Base-by-base conservation (phyloP, 805 yeast species). In the Kuraishia ogatae region DNA sequence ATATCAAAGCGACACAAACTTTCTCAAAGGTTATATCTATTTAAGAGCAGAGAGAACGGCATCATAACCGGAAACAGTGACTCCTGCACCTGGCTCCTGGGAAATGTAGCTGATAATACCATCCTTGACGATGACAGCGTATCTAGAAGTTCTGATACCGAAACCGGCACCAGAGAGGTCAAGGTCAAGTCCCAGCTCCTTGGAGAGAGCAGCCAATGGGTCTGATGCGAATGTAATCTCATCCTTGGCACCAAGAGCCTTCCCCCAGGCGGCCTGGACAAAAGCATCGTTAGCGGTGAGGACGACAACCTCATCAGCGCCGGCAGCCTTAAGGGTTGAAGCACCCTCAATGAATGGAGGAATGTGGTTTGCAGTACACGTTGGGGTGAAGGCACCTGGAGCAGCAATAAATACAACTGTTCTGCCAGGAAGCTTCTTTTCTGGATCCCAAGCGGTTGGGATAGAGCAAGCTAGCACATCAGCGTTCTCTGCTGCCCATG, bases 251-350 rank as follows among this genome's bases (percentile, higher is more conserved):
- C 79, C 79, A 54, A 79, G 67, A 11, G 78, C 78, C 61, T 75
- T 75, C 52, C 74, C 78, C 80, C 80, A 76, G 24, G 79, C 79
- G 49, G 84, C 74, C 65, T 74, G 72, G 54, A 87, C 91, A 64
- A 85, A 85, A 19, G 92, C 85, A 62, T 85, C 87, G 70, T 86
- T 87, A 56, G 82, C 83, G 28, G 89, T 77, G 56, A 85, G 63
- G 19, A 74, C 71, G 20, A 73, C 55, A 50, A 76, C 58, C 49
- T 68, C 68, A 56, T 72, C 74, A 23, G 70, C 70, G 35, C 78
- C 78, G 55, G 69, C 71, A 19, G 64, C 61, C 64, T 70, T 71
- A 61, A 78, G 71, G 51, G 75, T 69, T 6, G 60, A 62, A 28
- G 65, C 53, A 46, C 68, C 66, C 7, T 60, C 56, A 49, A 75